Evolutionary conservation across 768 basidiomycete genomes (phyloP).

Genomic region (Termitomyces sp.): DNA sequence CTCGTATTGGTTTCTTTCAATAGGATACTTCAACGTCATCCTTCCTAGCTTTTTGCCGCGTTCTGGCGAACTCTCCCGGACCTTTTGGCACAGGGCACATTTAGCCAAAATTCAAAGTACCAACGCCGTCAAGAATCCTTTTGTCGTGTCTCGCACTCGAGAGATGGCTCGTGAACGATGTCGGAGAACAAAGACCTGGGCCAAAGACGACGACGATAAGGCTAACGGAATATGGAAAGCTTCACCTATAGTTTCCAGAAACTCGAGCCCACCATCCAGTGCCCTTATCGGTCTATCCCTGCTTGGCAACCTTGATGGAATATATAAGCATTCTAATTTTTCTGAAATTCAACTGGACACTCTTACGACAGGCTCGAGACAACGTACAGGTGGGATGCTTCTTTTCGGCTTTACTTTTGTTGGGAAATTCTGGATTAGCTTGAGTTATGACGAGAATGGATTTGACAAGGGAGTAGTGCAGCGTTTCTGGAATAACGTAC

Average conservation of each 20-base stretch:
- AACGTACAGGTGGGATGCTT: conserved; percentile 71
- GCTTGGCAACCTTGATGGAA: conserved; percentile 80
- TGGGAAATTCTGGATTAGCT: conserved; percentile 71
- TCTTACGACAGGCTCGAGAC: conserved; percentile 81
- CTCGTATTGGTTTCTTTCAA: conserved; percentile 80
- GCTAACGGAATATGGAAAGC: conserved; percentile 36
- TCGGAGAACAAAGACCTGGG: conserved; percentile 58
- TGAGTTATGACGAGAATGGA: conserved; percentile 77
- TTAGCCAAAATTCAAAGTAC: conserved; percentile 64
- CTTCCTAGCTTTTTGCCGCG: conserved; percentile 69
- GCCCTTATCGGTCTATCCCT: conserved; percentile 77
- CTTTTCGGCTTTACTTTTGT: conserved; percentile 78
- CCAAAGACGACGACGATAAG: conserved; percentile 69
- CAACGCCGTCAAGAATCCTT: conserved; percentile 54
- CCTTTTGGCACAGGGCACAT: conserved; percentile 74
- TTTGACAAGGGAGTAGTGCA: conserved; percentile 59
- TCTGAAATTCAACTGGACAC: conserved; percentile 59
- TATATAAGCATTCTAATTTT: conserved; percentile 65
- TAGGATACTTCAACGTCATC: conserved; percentile 78
- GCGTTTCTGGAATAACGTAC: conserved; percentile 60
- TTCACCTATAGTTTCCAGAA: conserved; percentile 14
- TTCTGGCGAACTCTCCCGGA: conserved; percentile 30
- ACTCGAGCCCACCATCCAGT: conserved; percentile 37
- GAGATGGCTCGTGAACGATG: conserved; percentile 66
- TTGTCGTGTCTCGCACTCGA: conserved; percentile 55